phyloP scores from a whole-genome alignment of 352 stramenopile species.

The Peronospora belbahrii region DNA sequence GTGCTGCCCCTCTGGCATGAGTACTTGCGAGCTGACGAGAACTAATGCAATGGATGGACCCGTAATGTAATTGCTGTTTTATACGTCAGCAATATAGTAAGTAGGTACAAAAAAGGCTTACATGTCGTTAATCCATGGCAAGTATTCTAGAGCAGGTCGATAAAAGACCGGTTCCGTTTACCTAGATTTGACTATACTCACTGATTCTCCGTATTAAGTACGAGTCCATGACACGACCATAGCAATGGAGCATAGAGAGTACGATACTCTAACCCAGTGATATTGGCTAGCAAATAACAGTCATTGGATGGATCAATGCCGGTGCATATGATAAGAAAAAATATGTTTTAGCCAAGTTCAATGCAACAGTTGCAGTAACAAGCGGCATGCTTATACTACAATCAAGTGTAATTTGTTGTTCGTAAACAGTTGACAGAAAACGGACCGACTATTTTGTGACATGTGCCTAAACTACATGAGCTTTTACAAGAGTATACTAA shows the following conservation, averaged over 20 bases:
- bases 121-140: background rate
- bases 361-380: slow-evolving; percentile 2
- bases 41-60: slow-evolving; percentile 4
- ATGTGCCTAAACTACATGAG: slow-evolving; percentile 9
- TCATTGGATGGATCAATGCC: background rate
- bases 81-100: background rate
- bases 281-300: no score
- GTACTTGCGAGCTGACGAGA: slow-evolving; percentile 18
- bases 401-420: slow-evolving; percentile 5
- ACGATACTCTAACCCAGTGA: background rate
- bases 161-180: background rate
- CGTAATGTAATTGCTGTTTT: background rate
- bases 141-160: background rate
- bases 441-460: slow-evolving; percentile 2
- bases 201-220: slow-evolving; percentile 12
- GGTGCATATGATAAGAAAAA: slow-evolving; percentile 1
- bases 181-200: slow-evolving; percentile 8
- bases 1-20: slow-evolving; percentile 15
- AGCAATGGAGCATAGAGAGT: background rate
- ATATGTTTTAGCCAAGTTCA: slow-evolving; percentile 14
- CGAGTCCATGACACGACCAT: slow-evolving; percentile 1
- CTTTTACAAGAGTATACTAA: slow-evolving; percentile 3
- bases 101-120: no score
- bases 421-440: slow-evolving; percentile 6
- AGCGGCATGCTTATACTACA: background rate